These are phyloP conservation scores for Paracorniculantispora psalliotae DNA, from an alignment of 2,329 filamentous ascomycete genomes.

Conservation along the genomic window DNA sequence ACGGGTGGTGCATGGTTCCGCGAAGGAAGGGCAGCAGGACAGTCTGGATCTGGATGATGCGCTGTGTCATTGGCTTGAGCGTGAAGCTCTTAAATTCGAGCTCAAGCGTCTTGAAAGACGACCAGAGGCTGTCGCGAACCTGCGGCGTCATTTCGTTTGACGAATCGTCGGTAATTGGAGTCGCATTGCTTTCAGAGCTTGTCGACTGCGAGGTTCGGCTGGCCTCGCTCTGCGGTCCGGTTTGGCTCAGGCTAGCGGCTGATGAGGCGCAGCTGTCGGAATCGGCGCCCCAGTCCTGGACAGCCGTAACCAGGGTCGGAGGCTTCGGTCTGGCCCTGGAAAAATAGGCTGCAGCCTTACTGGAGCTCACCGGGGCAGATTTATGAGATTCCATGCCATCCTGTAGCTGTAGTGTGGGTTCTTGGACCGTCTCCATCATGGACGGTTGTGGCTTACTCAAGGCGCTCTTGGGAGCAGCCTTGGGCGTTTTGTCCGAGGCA, in stretches of 20 bases:
- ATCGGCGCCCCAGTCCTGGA: constrained; percentile 28
- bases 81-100: constrained; percentile 54
- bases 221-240: constrained; percentile 34
- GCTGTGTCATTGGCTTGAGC: constrained; percentile 65
- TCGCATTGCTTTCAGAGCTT: constrained; percentile 34
- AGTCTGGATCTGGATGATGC: constrained; percentile 68
- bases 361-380: constrained; percentile 33
- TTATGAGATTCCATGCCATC: constrained; percentile 23
- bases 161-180: constrained; percentile 39
- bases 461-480: constrained; percentile 22
- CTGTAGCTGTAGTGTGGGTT: not conserved
- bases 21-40: constrained; percentile 73
- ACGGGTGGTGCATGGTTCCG: constrained; percentile 62
- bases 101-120: constrained; percentile 50
- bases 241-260: constrained; percentile 39
- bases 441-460: constrained; percentile 21
- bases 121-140: constrained; percentile 50
- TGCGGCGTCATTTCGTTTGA: constrained; percentile 38
- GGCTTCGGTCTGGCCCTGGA: constrained; percentile 46
- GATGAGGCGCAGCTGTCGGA: constrained; percentile 44
- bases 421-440: constrained; percentile 7
- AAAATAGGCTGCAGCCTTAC: constrained; percentile 44
- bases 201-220: constrained; percentile 34
- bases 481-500: constrained; percentile 21
- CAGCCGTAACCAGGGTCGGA: constrained; percentile 37